phyloP scores from a whole-genome alignment of 495 filamentous ascomycete species.

The Aspergillus cavernicola region DNA sequence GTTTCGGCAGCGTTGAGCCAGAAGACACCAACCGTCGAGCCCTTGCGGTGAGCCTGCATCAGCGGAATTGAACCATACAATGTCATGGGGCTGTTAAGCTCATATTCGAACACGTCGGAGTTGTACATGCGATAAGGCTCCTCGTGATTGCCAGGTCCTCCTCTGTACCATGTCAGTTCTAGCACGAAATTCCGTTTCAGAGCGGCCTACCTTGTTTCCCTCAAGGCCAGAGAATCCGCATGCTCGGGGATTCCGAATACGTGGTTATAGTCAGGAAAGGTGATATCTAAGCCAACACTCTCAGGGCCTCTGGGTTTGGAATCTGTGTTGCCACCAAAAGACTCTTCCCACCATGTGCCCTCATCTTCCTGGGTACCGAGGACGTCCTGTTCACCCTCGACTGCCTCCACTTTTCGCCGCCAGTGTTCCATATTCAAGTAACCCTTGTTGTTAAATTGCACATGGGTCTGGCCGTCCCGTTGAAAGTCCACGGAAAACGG shows the following conservation, averaged over 20 bases:
- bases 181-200: not conserved
- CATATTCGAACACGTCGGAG: constrained; percentile 94
- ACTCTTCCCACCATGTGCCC: constrained; percentile 95
- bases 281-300: constrained; percentile 84
- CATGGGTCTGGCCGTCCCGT: constrained; percentile 73
- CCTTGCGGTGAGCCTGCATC: constrained; percentile 93
- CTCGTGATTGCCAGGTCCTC: constrained; percentile 76
- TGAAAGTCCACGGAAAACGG: constrained; percentile 86
- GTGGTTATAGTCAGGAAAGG: constrained; percentile 85
- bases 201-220: constrained; percentile 65
- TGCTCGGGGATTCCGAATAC: constrained; percentile 96
- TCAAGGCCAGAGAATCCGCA: constrained; percentile 80
- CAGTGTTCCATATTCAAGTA: constrained; percentile 93
- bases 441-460: constrained; percentile 83
- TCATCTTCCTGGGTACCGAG: constrained; percentile 57
- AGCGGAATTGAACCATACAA: constrained; percentile 92
- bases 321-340: constrained; percentile 91
- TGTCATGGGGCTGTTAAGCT: constrained; percentile 97
- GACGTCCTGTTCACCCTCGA: constrained; percentile 43
- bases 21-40: constrained; percentile 94
- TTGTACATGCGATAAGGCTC: constrained; percentile 98
- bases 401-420: constrained; percentile 78
- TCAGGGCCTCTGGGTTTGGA: constrained; percentile 88
- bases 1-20: constrained; percentile 98
- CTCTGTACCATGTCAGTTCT: constrained; percentile 39